These are phyloP conservation scores for Meyerozyma guilliermondii DNA, from an alignment of 1,139 yeast genomes.

Conservation along the genomic window DNA sequence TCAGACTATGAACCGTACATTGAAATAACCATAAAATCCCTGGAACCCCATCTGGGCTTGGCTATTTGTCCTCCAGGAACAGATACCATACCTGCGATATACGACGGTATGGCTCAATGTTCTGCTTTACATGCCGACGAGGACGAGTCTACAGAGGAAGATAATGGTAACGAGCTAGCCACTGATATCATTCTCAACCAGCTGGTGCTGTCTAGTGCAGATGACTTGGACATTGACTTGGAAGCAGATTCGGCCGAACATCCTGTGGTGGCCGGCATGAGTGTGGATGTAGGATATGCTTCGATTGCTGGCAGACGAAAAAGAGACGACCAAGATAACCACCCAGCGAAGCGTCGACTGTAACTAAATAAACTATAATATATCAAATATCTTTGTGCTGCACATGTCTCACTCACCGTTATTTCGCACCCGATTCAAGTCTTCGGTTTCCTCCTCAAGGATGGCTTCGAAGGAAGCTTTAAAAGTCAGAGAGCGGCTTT, in stretches of 20 bases:
- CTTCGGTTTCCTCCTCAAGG: slow-evolving; percentile 32
- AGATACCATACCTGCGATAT: slow-evolving; percentile 17
- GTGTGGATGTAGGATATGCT: slow-evolving; percentile 39
- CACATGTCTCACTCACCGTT: neutral
- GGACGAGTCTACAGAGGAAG: slow-evolving; percentile 19
- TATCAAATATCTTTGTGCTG: neutral
- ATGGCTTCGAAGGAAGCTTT: slow-evolving; percentile 68
- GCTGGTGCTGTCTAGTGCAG: slow-evolving; percentile 4
- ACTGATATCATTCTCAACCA: slow-evolving; percentile 1
- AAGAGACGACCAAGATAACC: slow-evolving; percentile 18
- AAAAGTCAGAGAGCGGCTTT: slow-evolving; percentile 56
- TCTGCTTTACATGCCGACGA: slow-evolving; percentile 34
- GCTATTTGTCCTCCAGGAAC: slow-evolving; percentile 8
- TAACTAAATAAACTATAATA: slow-evolving; percentile 2
- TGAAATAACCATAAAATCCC: slow-evolving; percentile 13
- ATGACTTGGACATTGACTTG: slow-evolving; percentile 7
- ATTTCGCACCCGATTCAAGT: neutral
- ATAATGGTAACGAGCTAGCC: slow-evolving; percentile 12
- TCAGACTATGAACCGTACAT: slow-evolving; percentile 17
- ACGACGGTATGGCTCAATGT: slow-evolving; percentile 33
- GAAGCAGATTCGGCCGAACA: slow-evolving; percentile 3
- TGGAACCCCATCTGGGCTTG: slow-evolving; percentile 1
- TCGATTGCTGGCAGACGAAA: slow-evolving; percentile 32
- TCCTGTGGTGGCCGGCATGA: slow-evolving; percentile 36
- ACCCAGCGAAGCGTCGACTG: slow-evolving; percentile 5